Base-by-base conservation (phyloP, 441 rosid genomes). In the Gossypium gossypioides region DNA sequence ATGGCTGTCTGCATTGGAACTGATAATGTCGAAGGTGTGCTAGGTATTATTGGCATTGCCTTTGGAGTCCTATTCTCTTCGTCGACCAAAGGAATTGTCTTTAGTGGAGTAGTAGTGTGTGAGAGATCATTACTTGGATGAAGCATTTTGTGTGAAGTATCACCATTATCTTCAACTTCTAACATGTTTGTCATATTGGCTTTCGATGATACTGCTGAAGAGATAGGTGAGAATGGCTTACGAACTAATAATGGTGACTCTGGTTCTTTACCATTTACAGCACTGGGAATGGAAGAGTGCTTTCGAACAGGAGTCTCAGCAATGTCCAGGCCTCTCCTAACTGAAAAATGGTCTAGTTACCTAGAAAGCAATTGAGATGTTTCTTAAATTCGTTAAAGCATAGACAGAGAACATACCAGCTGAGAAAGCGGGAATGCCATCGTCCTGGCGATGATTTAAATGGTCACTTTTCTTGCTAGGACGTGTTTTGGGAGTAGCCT, bases 141-240 rank as follows among this genome's bases (percentile, higher is more conserved):
- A 57, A 72, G 54, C 56, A 65, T 56, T 81, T 81, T 87, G 75
- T 80, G 81, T 13, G 63, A 24, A 5, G 69, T 48, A 7, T 81
- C 89, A 5, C 65, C 55, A 5, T 77, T 74, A 52, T 79, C 85
- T 72, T 78, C 18, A 48, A 75, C 85, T 72, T 77, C 16, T 55
- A 72, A 6, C 48, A 27, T 34, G 50, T 83, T 83, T n/a, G 76
- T 37, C 46, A 57, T 76, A 73, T 81, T 91, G 72, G 83, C 69
- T 75, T 86, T 91, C 48, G 85, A 82, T 69, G 88, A 80, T 60
- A 82, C 79, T 4, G 79, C 77, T 5, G 89, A 79, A 18, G 89
- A 75, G 70, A 95, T 84, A 6, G 96, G 97, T 0, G 96, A 88
- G 91, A 95, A 95, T 0, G 99, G 99, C 81, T 88, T 87, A 74